These are phyloP conservation scores for Spathaspora gorwiae DNA, from an alignment of 805 yeast species.

Conservation along the genomic window DNA sequence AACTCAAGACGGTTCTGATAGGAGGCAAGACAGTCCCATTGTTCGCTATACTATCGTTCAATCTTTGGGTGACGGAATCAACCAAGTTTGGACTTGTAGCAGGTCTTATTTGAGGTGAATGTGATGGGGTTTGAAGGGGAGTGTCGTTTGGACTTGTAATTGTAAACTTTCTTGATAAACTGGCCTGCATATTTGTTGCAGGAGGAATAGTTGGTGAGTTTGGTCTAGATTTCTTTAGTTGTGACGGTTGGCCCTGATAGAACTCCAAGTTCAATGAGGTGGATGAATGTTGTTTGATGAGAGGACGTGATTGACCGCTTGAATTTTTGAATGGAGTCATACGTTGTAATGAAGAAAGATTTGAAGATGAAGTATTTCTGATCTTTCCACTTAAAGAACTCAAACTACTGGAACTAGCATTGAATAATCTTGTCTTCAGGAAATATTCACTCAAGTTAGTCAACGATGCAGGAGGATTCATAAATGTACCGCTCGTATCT, in stretches of 20 bases:
- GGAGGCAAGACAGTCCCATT: conserved; percentile 41
- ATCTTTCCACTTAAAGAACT: conserved; percentile 19
- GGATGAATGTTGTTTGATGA: conserved; percentile 23
- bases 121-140: conserved; percentile 45
- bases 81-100: conserved; percentile 16
- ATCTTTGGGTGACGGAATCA: conserved; percentile 19
- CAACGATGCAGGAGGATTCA: conserved; percentile 16
- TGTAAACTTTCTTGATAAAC: conserved; percentile 14
- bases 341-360: conserved; percentile 25
- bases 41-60: conserved; percentile 29
- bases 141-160: conserved; percentile 40
- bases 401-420: conserved; percentile 15
- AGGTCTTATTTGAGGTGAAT: conserved; percentile 42
- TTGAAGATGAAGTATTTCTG: conserved; percentile 17
- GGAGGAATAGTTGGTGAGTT: conserved; percentile 35
- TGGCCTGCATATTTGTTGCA: conserved; percentile 1
- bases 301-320: conserved; percentile 6
- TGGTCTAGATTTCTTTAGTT: conserved; percentile 42
- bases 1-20: conserved; percentile 33
- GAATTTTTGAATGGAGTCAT: conserved; percentile 41
- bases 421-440: conserved; percentile 14
- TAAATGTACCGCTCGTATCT: conserved; percentile 13
- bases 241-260: conserved; percentile 7
- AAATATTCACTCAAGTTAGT: conserved; percentile 32
- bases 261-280: conserved; percentile 36